Conservation (phyloP, 1,139 yeast genomes). For the Pichia kudriavzevii region DNA sequence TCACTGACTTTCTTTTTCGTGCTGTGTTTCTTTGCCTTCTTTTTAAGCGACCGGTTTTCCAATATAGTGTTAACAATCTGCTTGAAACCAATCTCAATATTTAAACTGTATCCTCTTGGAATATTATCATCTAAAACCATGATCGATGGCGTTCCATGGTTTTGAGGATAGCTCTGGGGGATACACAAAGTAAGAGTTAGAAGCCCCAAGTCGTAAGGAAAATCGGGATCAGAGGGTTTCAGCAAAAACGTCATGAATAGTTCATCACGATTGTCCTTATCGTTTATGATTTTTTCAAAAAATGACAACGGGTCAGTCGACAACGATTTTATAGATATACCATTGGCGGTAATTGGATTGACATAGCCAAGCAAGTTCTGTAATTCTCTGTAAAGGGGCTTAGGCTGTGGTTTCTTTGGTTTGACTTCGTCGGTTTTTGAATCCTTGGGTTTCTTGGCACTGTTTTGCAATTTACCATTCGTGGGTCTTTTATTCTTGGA, state of each 20-base stretch:
- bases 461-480: too few species aligned
- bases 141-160: conserved; percentile 34
- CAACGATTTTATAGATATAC: conserved; percentile 18
- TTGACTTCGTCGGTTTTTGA: background rate
- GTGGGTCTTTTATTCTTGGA: conserved; percentile 1
- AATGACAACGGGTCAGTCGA: conserved; percentile 17
- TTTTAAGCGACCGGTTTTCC: conserved; percentile 16
- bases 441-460: too few species aligned
- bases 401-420: background rate
- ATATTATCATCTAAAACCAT: conserved; percentile 58
- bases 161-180: conserved; percentile 49
- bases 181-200: conserved; percentile 47
- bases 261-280: conserved; percentile 14
- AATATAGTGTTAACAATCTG: conserved; percentile 39
- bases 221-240: conserved; percentile 65
- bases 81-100: conserved; percentile 58
- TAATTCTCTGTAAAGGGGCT: conserved; percentile 8
- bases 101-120: conserved; percentile 64
- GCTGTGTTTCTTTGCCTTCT: conserved; percentile 4
- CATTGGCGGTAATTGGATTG: conserved; percentile 25
- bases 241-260: conserved; percentile 27
- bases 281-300: conserved; percentile 15
- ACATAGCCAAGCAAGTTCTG: conserved; percentile 7
- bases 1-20: background rate
- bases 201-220: conserved; percentile 54